Base-by-base conservation (phyloP, 2,329 filamentous ascomycete species). In the Calonectria multiphialidica region DNA sequence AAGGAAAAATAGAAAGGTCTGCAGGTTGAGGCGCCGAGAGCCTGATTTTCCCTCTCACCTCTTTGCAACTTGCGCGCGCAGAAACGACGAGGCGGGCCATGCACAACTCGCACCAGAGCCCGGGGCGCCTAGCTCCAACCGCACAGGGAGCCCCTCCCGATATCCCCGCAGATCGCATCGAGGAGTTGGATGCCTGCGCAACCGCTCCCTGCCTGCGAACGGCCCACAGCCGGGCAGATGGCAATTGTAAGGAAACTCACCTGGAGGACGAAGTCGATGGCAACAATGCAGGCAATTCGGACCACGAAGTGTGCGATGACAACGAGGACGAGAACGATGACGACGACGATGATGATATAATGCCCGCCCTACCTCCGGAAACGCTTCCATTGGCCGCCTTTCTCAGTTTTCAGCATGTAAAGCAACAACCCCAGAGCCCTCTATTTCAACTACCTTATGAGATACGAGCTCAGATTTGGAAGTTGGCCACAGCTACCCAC, bases 361-460 rank as follows among this genome's bases (percentile, higher is more conserved):
- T 62, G 57, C 40, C 40, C 37, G 33, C 18, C 15, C 40, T 62
- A 28, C 15, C 53, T 12, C 53, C 30, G 4, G 35, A 37, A 9
- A 47, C 35, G 7, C 64, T 67, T 30, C 64, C 64, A 2, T 44
- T 67, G 21, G 30, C 50, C 40, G 50, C 64, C 21, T 67, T 55
- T 13, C 35, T 35, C 40, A 33, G 50, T 21, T 67, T 59, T 25
- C 15, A n/a, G 12, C 1, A 23, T 13, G 42, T 44, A n/a, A 28
- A 37, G 3, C 40, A 10, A n/a, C 68, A 71, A 35, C 25, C 53
- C 5, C 42, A 66, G 16, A 50, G 62, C n/a, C 63, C 42, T 10
- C 25, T 67, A 13, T 71, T 67, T 8, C 44, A 23, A 13, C 25
- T 71, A 7, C 68, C 68, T 5, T 45, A 16, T 25, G 68, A 71